Base-by-base conservation (phyloP, 495 filamentous ascomycete genomes). In the Neurospora intermedia region DNA sequence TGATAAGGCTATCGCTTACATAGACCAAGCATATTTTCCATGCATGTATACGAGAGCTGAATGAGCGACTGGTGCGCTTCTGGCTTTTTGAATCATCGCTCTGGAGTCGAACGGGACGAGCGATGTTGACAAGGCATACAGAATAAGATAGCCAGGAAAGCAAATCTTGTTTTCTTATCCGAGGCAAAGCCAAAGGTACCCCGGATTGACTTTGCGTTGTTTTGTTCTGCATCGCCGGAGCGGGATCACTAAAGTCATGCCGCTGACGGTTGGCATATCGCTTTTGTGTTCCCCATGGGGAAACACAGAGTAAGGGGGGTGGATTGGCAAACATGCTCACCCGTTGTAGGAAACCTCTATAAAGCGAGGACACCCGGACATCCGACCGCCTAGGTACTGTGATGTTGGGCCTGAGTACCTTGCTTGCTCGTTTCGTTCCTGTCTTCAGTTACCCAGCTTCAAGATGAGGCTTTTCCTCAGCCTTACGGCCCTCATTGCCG, bases 401-500 rank as follows among this genome's bases (percentile, higher is more conserved):
- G 2, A 9, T 66, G 54, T 66, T 18, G 27, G 7, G 27, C 35
- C 15, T 6, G 15, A 66, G 15, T 66, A 62, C 48, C 35, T 38
- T 38, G 3, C 6, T 31, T 6, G 23, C 54, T 62, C 6, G 6
- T 35, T 15, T 1, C 54, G 27, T 66, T 16, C 15, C 23, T 35
- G 13, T 5, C 4, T 16, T 2, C 54, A 35, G 13, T 18, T 31
- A 35, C 0, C 0, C 27, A 27, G 2, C 1, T 27, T 13, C 54
- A 62, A 13, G 4, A 66, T 66, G 54, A 66, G 7, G 15, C 6
- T 66, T 15, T 66, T 66, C 27, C 54, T 35, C 2, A 4, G 27
- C 54, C 0, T 35, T 18, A 5, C 77, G 38, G 74, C 73, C 77
- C 70, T 82, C 31, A 73, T 85, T 40, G 72, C 75, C 41, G 77